Evolutionary conservation across 2,329 filamentous ascomycete species (phyloP).

Genomic region (Xylaria hypoxylon): DNA sequence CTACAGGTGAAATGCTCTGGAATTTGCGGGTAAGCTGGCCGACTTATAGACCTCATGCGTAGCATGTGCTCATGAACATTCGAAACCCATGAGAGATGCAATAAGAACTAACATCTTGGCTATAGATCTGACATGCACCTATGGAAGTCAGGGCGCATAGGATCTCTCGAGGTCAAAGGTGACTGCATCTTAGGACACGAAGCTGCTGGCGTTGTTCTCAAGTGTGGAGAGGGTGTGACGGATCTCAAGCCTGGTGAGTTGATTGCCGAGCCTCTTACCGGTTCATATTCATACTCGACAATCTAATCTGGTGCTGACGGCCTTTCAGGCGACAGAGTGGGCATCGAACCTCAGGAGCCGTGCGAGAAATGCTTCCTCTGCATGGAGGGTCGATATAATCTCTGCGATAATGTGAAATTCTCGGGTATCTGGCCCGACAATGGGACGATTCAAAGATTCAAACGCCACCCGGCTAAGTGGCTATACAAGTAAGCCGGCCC

Average conservation of each 20-base stretch:
- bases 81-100: not conserved
- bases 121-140: slow-evolving; percentile 74
- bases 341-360: slow-evolving; percentile 74
- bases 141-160: slow-evolving; percentile 74
- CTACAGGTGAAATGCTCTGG: slow-evolving; percentile 72
- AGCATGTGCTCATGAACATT: not conserved
- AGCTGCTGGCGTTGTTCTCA: slow-evolving; percentile 69
- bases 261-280: not conserved
- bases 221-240: slow-evolving; percentile 66
- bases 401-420: slow-evolving; percentile 72
- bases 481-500: slow-evolving; percentile 58
- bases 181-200: slow-evolving; percentile 76
- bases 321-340: slow-evolving; percentile 68
- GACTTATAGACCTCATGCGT: not conserved
- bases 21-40: slow-evolving; percentile 66
- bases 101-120: slow-evolving; percentile 43
- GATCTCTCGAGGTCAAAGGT: slow-evolving; percentile 69
- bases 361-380: slow-evolving; percentile 72
- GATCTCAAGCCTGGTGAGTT: slow-evolving; percentile 59
- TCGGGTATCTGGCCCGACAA: slow-evolving; percentile 70
- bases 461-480: slow-evolving; percentile 71
- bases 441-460: slow-evolving; percentile 71
- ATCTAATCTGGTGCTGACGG: slow-evolving; percentile 10
- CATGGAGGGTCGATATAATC: slow-evolving; percentile 69
- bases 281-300: not conserved